phyloP scores from a whole-genome alignment of 2,329 filamentous ascomycete genomes.

The Dactylonectria estremocensis region DNA sequence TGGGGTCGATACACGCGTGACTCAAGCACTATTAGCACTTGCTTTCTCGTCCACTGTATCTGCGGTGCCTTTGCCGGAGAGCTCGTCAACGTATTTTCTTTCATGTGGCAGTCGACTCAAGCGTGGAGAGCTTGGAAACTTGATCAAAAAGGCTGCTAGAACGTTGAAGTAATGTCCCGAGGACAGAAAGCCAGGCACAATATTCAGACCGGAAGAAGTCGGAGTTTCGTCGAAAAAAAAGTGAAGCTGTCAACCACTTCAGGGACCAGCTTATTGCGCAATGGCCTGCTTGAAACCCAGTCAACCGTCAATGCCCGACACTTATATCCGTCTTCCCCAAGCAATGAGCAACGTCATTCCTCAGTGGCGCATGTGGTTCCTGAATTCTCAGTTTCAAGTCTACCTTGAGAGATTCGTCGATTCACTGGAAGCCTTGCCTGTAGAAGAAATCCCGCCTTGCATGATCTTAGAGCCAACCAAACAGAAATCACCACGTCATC shows the following conservation, averaged over 20 bases:
- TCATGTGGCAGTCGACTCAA: too few relatives aligned
- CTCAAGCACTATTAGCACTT: too few relatives aligned
- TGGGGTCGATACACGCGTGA: too few relatives aligned
- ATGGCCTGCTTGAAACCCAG: slow-evolving; percentile 27
- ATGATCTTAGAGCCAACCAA: neutral
- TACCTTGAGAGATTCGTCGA: slow-evolving; percentile 19
- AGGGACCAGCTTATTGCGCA: neutral
- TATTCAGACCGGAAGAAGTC: too few relatives aligned
- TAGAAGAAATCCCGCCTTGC: accelerated
- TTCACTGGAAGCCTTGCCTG: neutral
- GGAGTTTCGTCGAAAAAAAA: neutral
- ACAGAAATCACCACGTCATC: accelerated
- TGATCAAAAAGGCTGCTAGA: too few relatives aligned
- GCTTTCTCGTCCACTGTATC: too few relatives aligned
- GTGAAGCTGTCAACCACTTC: neutral
- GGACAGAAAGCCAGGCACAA: too few relatives aligned
- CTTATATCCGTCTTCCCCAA: slow-evolving; percentile 11
- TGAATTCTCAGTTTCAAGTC: slow-evolving; percentile 27
- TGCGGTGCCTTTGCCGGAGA: too few relatives aligned
- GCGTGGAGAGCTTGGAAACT: too few relatives aligned
- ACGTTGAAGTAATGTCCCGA: too few relatives aligned
- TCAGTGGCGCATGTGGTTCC: slow-evolving; percentile 26
- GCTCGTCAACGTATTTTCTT: too few relatives aligned
- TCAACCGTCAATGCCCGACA: neutral
- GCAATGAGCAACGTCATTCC: slow-evolving; percentile 4